Evolutionary conservation across 2,329 filamentous ascomycete species (phyloP), one percentile per base, ranked within the genome.

Genomic region (Xylariales sp.): DNA sequence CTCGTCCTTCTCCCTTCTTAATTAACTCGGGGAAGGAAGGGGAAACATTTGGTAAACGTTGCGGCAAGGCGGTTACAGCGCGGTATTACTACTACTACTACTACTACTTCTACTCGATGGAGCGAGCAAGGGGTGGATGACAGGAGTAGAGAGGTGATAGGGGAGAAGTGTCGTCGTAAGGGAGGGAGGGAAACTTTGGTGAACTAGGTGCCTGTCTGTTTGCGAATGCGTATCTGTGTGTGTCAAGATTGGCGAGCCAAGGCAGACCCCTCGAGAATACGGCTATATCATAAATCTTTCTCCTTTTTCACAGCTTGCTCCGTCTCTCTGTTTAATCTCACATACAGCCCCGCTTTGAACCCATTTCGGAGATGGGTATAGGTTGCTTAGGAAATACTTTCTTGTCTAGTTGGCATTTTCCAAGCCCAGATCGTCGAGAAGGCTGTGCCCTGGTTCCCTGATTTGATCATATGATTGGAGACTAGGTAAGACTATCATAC

Each of bases 221-320:
- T 52, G 54, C 46, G 49, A 51, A 50, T 46, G 48, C 39, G 41
- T 42, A 45, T 55, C 56, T 52, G 60, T 56, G 59, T 56, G 51
- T 60, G 60, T 57, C 52, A 57, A 57, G 59, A 59, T 60, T 60
- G 59, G 55, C 55, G 53, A 59, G 55, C 53, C 53, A 52, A 45
- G 44, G 42, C 40, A 40, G 40, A 36, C 29, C 38, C 40, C n/a
- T 51, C 48, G 55, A 59, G 58, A 63, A 58, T 63, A 65, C 59
- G 59, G 59, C 62, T 68, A 68, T 64, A 66, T 68, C 60, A 69
- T 70, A 67, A 60, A 69, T 68, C 59, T 66, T 46, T 68, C 62
- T 68, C 59, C 54, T 65, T 68, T 68, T 66, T 51, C 61, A 59
- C 12, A 6, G 8, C 19, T 44, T 61, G 63, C 53, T 59, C 62